Base-by-base conservation (phyloP, 2,329 filamentous ascomycete species). In the Venturia asperata region DNA sequence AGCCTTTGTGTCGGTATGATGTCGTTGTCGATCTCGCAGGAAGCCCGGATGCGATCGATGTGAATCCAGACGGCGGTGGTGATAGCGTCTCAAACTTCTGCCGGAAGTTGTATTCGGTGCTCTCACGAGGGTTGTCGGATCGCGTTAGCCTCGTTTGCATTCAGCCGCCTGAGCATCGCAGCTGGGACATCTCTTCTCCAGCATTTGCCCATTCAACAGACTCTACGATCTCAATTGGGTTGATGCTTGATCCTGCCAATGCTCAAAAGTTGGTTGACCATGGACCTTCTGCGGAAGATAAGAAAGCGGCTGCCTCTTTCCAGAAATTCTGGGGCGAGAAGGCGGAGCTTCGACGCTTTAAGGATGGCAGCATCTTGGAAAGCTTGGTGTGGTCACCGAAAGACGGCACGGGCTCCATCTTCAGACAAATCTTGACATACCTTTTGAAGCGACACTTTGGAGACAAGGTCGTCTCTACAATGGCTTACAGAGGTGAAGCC, bases 311-410 rank as follows among this genome's bases (percentile, higher is more conserved):
- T 30, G 86, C 87, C 11, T 83, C 82, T 41, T 99, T 97, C 75
- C 89, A 91, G 43, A 85, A 87, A 42, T 97, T 99, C 74, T 99
- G 95, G 94, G 94, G 93, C 7, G 88, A 93, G 11, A 96, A 94
- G 74, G 85, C 94, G 1, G 94, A 99, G 75, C 81, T 99, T 58
- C 86, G 94, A 68, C 89, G 94, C 24, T 99, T 99, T 80, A 95
- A 92, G 71, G 92, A 97, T 72, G 94, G 94, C 27, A 93, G 88
- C 70, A 97, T 99, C 69, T 82, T 92, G 10, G 95, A 99, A 75
- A 96, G 90, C 71, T 80, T 97, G 39, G 87, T 96, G 24, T 99
- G 94, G 94, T 81, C 77, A 2, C 67, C 81, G 1, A 83, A 87
- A 68, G 82, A 84, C 64, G 79, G 83, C 1, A 79, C 85, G 1